Percentiles rank a stretch among this genome's conserved stretches.
Evolutionary conservation across 2,329 filamentous ascomycete genomes (phyloP).

Genomic region (Blumeria hordei): DNA sequence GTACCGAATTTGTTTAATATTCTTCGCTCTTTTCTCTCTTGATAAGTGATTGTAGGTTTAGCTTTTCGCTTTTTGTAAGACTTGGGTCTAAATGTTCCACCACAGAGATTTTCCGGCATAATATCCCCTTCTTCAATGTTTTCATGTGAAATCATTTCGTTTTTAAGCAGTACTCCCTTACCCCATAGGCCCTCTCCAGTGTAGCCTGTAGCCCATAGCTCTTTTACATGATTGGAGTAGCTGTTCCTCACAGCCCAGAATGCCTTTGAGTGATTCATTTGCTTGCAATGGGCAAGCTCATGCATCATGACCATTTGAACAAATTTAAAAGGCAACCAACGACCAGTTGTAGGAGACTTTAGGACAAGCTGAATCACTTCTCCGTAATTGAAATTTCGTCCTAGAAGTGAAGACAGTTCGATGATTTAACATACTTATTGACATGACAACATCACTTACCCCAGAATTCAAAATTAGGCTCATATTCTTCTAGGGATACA

Average conservation of each 20-base stretch:
- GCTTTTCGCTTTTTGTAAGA: constrained; percentile 25
- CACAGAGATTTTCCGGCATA: constrained; percentile 51
- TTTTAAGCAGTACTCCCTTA: constrained; percentile 35
- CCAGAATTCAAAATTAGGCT: constrained; percentile 57
- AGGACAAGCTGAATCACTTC: constrained; percentile 72
- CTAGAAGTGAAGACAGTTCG: constrained; percentile 19
- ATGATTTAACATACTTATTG: neutral
- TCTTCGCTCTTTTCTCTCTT: constrained; percentile 23
- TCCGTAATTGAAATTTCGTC: constrained; percentile 75
- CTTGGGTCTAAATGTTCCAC: constrained; percentile 47
- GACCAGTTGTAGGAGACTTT: constrained; percentile 34
- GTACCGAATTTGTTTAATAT: constrained; percentile 35
- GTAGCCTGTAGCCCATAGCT: constrained; percentile 44
- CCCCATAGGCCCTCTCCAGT: constrained; percentile 72
- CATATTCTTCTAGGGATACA: constrained; percentile 56
- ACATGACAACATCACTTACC: constrained; percentile 5
- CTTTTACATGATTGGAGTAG: constrained; percentile 47
- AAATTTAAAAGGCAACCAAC: constrained; percentile 61
- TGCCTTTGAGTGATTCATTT: constrained; percentile 68
- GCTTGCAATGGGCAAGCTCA: constrained; percentile 57
- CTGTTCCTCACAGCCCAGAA: constrained; percentile 63
- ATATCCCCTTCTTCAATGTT: constrained; percentile 27
- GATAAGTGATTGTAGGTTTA: constrained; percentile 19
- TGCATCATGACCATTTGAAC: constrained; percentile 95
- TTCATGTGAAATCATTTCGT: constrained; percentile 32